Evolutionary conservation across 768 basidiomycete genomes (phyloP), one percentile per base, ranked within the genome.

Genomic region (Pleurotus platypus): DNA sequence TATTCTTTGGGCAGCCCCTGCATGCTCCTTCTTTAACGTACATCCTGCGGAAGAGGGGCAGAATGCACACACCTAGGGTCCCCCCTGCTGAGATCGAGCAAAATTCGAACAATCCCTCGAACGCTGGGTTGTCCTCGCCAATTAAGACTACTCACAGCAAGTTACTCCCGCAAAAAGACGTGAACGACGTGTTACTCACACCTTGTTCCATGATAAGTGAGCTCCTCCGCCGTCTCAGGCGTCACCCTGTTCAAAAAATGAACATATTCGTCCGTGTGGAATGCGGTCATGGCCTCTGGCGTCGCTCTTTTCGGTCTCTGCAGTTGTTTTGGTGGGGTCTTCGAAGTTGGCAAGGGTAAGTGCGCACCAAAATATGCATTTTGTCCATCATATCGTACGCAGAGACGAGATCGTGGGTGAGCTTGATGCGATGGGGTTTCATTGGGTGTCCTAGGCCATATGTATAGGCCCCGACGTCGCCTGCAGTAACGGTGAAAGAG

Each of bases 61-160:
- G 16, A 2, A 57, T 39, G 30, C 37, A 72, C 87, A 57, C 63
- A 97, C 97, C 96, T 94, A 99, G 98, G 0, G 94, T 97, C 2
- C 97, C 97, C 47, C 97, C 97, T n/a, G 97, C 97, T 9, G 97
- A 98, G 64, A 99, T 99, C 2, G 96, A 95, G 68, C 97, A 98
- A 69, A 98, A 99, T 64, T 99, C 97, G 69, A 99, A 99, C 46
- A 99, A 75, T 0, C 97, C 97, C 63, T 99, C 97, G 63, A 99
- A 99, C 35, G 98, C 94, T 2, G 97, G 97, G 71, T 96, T 98
- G 70, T 99, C 97, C 64, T 99, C 97, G 35, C 96, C 97, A 18
- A 98, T 94, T 4, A 62, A 56, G 59, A 62, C 61, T 62, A 9
- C 5, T 18, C 47, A 5, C 7, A n/a, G 2, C 6, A 42, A 22